phyloP scores from a whole-genome alignment of 305 asterid species.

The Rubia balearica region DNA sequence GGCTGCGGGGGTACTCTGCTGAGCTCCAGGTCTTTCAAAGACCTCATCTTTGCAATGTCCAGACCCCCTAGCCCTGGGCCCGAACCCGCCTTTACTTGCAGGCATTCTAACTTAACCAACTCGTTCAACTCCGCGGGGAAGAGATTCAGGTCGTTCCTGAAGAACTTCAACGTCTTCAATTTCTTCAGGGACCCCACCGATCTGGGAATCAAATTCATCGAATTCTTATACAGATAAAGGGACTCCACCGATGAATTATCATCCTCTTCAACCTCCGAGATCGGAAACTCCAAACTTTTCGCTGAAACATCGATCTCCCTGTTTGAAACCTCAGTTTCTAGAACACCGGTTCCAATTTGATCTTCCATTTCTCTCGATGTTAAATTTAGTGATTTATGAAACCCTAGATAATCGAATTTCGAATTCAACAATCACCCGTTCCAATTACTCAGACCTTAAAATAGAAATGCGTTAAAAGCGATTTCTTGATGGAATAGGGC shows the following conservation, averaged over 20 bases:
- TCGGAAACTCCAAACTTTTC: slow-evolving; percentile 48
- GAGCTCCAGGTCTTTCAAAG: slow-evolving; percentile 79
- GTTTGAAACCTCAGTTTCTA: no score
- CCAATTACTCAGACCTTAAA: no score
- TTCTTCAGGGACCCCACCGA: slow-evolving; percentile 50
- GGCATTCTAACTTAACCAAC: slow-evolving; percentile 56
- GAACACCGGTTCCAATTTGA: no score
- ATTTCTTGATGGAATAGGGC: no score
- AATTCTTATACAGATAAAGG: slow-evolving; percentile 71
- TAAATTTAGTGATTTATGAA: no score
- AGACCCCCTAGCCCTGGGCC: slow-evolving; percentile 57
- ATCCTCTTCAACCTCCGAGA: slow-evolving; percentile 27
- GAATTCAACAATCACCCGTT: no score
- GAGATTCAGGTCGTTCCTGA: slow-evolving; percentile 71
- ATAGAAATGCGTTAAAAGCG: no score
- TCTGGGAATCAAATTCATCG: slow-evolving; percentile 60
- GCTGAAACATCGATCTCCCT: slow-evolving; percentile 52
- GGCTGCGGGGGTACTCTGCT: slow-evolving; percentile 66
- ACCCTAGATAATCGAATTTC: no score
- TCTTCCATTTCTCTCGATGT: not conserved
- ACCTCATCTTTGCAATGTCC: slow-evolving; percentile 57
- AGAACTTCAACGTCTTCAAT: slow-evolving; percentile 67
- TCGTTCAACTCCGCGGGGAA: slow-evolving; percentile 56
- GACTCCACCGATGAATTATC: slow-evolving; percentile 30
- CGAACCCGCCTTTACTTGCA: slow-evolving; percentile 65